These are phyloP conservation scores for Lizonia empirigonia DNA, from an alignment of 2,329 filamentous ascomycete genomes.

Conservation along the genomic window DNA sequence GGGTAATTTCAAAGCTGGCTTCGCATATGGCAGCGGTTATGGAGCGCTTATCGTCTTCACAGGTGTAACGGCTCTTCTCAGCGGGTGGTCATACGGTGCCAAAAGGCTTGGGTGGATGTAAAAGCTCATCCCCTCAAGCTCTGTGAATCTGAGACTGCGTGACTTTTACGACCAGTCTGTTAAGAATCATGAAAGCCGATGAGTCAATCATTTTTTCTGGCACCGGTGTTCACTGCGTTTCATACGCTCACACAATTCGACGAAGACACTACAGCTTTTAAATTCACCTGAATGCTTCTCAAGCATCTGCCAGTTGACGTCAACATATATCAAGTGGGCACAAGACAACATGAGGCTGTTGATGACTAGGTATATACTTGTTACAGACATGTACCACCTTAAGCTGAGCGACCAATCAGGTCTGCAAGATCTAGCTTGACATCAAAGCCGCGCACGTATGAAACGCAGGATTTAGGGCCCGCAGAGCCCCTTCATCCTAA, in stretches of 20 bases:
- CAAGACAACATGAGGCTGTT: background rate
- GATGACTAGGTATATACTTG: background rate
- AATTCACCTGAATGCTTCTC: background rate
- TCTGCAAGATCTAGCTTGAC: background rate
- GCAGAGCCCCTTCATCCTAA: slow-evolving; percentile 12
- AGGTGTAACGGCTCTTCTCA: slow-evolving; percentile 47
- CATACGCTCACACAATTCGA: background rate
- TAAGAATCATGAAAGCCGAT: too few species aligned
- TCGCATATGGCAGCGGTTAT: slow-evolving; percentile 53
- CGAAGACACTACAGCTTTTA: background rate
- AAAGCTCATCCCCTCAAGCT: background rate
- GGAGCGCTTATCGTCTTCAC: slow-evolving; percentile 52
- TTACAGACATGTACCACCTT: slow-evolving; percentile 4
- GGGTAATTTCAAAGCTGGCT: slow-evolving; percentile 43
- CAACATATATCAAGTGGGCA: background rate
- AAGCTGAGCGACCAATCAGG: slow-evolving; percentile 6
- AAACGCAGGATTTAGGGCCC: slow-evolving; percentile 8
- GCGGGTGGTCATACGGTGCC: slow-evolving; percentile 38
- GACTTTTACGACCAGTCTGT: too few species aligned
- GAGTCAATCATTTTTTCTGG: background rate
- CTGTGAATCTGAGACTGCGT: too few species aligned
- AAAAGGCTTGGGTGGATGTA: slow-evolving; percentile 42
- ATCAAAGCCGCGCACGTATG: slow-evolving; percentile 9
- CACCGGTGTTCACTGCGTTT: background rate
- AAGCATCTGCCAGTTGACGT: background rate